Percentiles rank a stretch among this genome's conserved stretches.
phyloP scores from a whole-genome alignment of 2,329 filamentous ascomycete genomes.

The Monilinia aucupariae region DNA sequence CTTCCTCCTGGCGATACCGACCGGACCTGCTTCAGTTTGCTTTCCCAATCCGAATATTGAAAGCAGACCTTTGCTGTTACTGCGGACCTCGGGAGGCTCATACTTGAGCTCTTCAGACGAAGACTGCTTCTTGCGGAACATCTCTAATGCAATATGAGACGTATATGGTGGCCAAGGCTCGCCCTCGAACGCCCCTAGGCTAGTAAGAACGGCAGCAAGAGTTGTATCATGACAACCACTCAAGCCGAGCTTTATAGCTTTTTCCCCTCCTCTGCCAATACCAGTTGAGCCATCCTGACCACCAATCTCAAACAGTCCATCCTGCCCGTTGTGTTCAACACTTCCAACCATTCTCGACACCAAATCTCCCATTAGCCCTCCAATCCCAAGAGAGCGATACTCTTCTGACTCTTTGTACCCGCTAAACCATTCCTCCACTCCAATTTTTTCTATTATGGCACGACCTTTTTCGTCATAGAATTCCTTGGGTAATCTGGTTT shows the following conservation, averaged over 20 bases:
- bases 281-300: constrained; percentile 36
- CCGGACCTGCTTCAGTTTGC: constrained; percentile 26
- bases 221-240: constrained; percentile 93
- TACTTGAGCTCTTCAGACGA: constrained; percentile 22
- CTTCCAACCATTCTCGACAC: constrained; percentile 68
- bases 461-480: constrained; percentile 78
- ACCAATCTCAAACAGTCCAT: constrained; percentile 47
- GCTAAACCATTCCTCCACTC: constrained; percentile 86
- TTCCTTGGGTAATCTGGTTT: constrained; percentile 71
- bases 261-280: constrained; percentile 44
- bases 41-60: constrained; percentile 28
- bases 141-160: constrained; percentile 82
- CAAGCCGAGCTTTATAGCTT: constrained; percentile 65
- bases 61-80: constrained; percentile 19
- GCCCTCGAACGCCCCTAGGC: constrained; percentile 70
- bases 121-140: constrained; percentile 58
- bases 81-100: not conserved
- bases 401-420: constrained; percentile 81
- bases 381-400: constrained; percentile 86
- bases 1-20: constrained; percentile 56
- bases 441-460: constrained; percentile 64
- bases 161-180: constrained; percentile 88
- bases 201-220: constrained; percentile 69
- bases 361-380: constrained; percentile 76
- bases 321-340: constrained; percentile 50